Evolutionary conservation across 1,284 basidiomycete species (phyloP), one percentile per base, ranked within the genome.

Genomic region (Butyriboletus pseudospeciosus): DNA sequence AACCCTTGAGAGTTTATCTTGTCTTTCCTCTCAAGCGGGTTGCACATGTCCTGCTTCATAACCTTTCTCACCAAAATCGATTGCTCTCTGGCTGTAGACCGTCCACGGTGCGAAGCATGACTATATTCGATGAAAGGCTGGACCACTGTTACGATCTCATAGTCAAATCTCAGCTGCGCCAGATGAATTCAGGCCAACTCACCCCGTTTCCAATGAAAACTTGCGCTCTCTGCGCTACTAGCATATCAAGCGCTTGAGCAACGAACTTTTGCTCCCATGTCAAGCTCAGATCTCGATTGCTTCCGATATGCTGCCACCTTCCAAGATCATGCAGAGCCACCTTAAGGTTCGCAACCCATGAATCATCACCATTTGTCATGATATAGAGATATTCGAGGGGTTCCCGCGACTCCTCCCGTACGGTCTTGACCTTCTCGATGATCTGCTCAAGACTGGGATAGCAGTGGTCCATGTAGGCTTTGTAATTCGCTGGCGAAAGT

Each of bases 301-400:
- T 71, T 37, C 45, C 47, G 3, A 68, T 35, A n/a, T 57, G 45
- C 5, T 58, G 49, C 67, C 70, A 68, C 0, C 47, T 41, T 2
- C 58, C 79, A 26, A 63, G 65, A 34, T 67, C 62, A 25, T 16
- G 2, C 51, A 83, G 58, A 28, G 73, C 75, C 1, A 52, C 39
- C 58, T 74, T 75, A 37, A 85, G 71, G 51, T 78, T 73, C 0
- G 59, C 57, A 7, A 82, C 63, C 76, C 79, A 84, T 20, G 59
- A 57, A 17, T 50, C 40, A 13, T 72, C 67, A 4, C 74, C 83
- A 49, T 85, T 83, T 40, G 83, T 82, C 77, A 84, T 77, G 48
- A 86, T 70, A 55, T 79, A 83, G n/a, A 84, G 43, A 55, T 64
- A 51, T 46, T 62, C 42, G 61, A 64, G 47, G 39, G 52, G 52